phyloP scores from a whole-genome alignment of 176 grass and related monocot genomes.

The Musa troglodytarum region DNA sequence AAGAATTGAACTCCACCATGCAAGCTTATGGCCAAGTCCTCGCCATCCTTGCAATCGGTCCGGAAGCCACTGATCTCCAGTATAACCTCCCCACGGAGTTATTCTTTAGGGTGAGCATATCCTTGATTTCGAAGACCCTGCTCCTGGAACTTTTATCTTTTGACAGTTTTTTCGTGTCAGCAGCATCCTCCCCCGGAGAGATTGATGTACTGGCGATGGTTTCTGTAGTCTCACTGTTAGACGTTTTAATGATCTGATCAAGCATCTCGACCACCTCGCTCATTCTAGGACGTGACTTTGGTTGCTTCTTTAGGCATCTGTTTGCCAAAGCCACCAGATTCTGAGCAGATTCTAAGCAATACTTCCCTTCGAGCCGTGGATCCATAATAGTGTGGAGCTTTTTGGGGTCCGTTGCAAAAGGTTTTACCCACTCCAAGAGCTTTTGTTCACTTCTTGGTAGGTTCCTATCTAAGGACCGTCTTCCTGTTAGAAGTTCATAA shows the following conservation, averaged over 20 bases:
- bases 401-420: slow-evolving; percentile 8
- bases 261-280: slow-evolving; percentile 18
- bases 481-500: slow-evolving; percentile 20
- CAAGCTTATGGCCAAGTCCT: background rate
- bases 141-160: background rate
- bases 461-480: slow-evolving; percentile 15
- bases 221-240: background rate
- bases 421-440: slow-evolving; percentile 19
- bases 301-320: slow-evolving; percentile 20
- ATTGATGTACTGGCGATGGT: background rate
- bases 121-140: slow-evolving; percentile 16
- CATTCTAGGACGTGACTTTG: slow-evolving; percentile 18
- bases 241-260: slow-evolving; percentile 12
- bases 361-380: slow-evolving; percentile 9
- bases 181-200: background rate
- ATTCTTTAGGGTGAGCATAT: background rate
- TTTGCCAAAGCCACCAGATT: slow-evolving; percentile 13
- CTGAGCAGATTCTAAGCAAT: background rate
- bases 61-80: slow-evolving; percentile 3
- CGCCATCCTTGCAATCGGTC: background rate
- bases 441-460: slow-evolving; percentile 14
- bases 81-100: slow-evolving; percentile 3
- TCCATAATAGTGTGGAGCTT: slow-evolving; percentile 5
- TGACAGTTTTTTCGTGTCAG: background rate
- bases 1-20: background rate